Conservation (phyloP, 768 basidiomycete genomes). For the Auricularia auricula-judae region DNA sequence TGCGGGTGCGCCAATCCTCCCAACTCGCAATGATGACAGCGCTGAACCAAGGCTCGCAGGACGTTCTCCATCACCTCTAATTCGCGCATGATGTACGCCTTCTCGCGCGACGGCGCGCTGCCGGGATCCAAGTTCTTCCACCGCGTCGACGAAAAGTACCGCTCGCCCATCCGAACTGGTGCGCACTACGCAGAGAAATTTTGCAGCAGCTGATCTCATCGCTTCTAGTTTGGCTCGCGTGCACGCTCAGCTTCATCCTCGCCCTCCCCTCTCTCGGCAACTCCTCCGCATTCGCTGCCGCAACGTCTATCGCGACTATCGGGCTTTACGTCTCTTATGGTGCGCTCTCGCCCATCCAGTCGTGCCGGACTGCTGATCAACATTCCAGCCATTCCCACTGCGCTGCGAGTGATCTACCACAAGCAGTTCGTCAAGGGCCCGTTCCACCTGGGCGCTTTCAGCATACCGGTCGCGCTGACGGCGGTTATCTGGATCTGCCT, state of each 20-base stretch:
- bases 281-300: conserved; percentile 54
- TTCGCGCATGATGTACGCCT: conserved; percentile 76
- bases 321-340: conserved; percentile 71
- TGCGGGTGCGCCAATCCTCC: conserved; percentile 37
- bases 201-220: too few species aligned
- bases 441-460: conserved; percentile 58
- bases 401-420: conserved; percentile 50
- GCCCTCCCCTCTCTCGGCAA: conserved; percentile 66
- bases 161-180: conserved; percentile 63
- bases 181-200: conserved; percentile 1
- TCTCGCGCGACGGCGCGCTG: conserved; percentile 63
- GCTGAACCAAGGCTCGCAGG: conserved; percentile 18
- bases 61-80: conserved; percentile 73
- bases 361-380: background rate
- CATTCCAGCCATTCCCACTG: conserved; percentile 50
- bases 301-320: conserved; percentile 55
- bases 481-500: conserved; percentile 62
- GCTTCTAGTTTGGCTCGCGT: conserved; percentile 62
- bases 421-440: conserved; percentile 53
- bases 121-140: conserved; percentile 59
- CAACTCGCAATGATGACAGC: too few species aligned
- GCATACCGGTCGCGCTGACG: conserved; percentile 42
- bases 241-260: conserved; percentile 62
- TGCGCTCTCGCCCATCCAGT: conserved; percentile 11
- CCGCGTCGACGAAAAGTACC: conserved; percentile 45